Conservation (phyloP, 2,329 filamentous ascomycete species). For the Aspergillus neoniger region DNA sequence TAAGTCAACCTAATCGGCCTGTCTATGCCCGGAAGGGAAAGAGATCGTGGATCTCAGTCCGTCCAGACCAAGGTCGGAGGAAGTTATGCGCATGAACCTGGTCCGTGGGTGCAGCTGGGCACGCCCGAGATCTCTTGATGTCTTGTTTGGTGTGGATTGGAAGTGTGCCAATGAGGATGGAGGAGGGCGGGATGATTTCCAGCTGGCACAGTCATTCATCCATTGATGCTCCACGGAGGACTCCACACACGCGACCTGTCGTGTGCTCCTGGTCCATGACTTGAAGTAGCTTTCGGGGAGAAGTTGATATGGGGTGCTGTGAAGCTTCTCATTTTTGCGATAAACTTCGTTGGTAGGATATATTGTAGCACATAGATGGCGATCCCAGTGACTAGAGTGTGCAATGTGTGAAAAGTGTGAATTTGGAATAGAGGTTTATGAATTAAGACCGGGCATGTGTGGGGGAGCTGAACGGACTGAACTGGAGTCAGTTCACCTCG, state of each 20-base stretch:
- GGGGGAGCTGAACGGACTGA: neutral
- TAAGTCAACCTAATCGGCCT: neutral
- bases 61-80: neutral
- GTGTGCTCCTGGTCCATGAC: neutral
- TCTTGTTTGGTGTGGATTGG: neutral
- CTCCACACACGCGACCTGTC: neutral
- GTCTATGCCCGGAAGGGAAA: neutral
- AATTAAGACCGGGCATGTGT: neutral
- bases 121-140: neutral
- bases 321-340: too few species aligned
- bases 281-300: too few species aligned
- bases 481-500: neutral
- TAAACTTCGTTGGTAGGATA: too few species aligned
- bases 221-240: neutral
- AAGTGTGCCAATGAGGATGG: neutral
- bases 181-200: neutral
- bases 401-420: too few species aligned
- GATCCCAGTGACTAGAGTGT: too few species aligned
- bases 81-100: neutral
- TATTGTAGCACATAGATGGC: too few species aligned
- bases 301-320: too few species aligned
- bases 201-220: neutral
- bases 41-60: neutral
- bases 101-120: neutral
- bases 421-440: neutral